phyloP scores from a whole-genome alignment of 2,329 filamentous ascomycete species.

The Eutypella sp. region DNA sequence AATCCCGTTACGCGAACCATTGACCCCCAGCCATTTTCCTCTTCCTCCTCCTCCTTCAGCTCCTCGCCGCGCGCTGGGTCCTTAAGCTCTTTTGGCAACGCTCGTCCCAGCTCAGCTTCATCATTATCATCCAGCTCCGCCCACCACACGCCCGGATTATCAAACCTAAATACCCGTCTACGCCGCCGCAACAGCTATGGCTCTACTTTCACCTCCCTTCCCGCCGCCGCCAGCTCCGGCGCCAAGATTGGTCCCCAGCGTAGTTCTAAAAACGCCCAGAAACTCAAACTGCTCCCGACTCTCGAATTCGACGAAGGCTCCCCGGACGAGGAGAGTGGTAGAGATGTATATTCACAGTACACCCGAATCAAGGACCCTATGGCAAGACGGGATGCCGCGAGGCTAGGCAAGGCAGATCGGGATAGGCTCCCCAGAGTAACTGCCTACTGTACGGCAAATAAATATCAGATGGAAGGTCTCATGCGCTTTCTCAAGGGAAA shows the following conservation, averaged over 20 bases:
- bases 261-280: conserved; percentile 93
- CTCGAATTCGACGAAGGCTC: conserved; percentile 69
- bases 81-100: conserved; percentile 29
- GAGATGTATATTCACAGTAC: conserved; percentile 97
- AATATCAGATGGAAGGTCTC: conserved; percentile 83
- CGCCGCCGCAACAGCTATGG: conserved; percentile 82
- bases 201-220: conserved; percentile 43
- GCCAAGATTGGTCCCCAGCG: conserved; percentile 88
- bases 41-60: conserved; percentile 22
- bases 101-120: conserved; percentile 22
- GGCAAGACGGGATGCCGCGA: conserved; percentile 83
- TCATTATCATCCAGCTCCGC: conserved; percentile 22
- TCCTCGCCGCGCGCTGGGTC: conserved; percentile 17
- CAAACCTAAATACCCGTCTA: conserved; percentile 81
- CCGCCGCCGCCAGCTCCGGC: conserved; percentile 27
- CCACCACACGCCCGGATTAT: conserved; percentile 52
- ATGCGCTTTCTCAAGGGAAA: conserved; percentile 89
- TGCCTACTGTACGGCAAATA: conserved; percentile 91
- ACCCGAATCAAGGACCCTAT: conserved; percentile 96
- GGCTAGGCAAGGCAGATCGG: conserved; percentile 88
- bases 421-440: conserved; percentile 85
- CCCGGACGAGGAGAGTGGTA: conserved; percentile 80
- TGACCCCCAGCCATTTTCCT: conserved; percentile 39
- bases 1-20: conserved; percentile 60
- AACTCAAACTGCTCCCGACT: conserved; percentile 93